Evolutionary conservation across 305 asterid species (phyloP), one percentile per base, ranked within the genome.

Genomic region (Rubia tinctorum): DNA sequence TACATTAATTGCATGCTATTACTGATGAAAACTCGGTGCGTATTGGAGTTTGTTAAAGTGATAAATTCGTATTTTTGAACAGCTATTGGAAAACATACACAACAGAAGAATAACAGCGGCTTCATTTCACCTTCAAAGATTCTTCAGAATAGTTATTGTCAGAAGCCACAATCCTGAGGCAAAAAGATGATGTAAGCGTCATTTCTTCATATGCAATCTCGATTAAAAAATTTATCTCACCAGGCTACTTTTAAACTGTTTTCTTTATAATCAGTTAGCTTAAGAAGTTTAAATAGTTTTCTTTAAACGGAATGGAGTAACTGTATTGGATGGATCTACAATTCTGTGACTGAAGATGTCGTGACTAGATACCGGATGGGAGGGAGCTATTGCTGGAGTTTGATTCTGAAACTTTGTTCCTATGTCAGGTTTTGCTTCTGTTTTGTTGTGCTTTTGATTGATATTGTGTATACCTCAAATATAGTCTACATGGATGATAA

Each of bases 311-410:
- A 94, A 81, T 94, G 99, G 99, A 98, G 99, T 18, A 86, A 88
- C 56, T 87, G 96, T 20, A 98, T 92, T 2, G 99, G 99, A 55
- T 94, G 98, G 99, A 94, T 92, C 78, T 94, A 94, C 3, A 97
- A 97, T 8, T 94, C 98, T 0, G 99, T 94, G 55, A 94, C 99
- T 0, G 98, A 94, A 80, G 99, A 94, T 58, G 98, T 94, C 82
- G 96, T 94, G 74, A 94, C 99, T 0, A 98, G 99, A 1, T 94
- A 94, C 71, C 62, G 99, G 27, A 94, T 94, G 99, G 39, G 39
- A 34, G 39, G 39, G 39, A 34, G 39, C 2, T 34, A 5, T 4
- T 34, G 39, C 5, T 34, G 39, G 39, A 34, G 39, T 34, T 34
- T 1, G 39, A 34, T 34, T 34, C 39, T 34, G 39, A 34, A 34